These are phyloP conservation scores for Argentina anserina DNA, from an alignment of 306 rosid genomes.

Conservation along the genomic window DNA sequence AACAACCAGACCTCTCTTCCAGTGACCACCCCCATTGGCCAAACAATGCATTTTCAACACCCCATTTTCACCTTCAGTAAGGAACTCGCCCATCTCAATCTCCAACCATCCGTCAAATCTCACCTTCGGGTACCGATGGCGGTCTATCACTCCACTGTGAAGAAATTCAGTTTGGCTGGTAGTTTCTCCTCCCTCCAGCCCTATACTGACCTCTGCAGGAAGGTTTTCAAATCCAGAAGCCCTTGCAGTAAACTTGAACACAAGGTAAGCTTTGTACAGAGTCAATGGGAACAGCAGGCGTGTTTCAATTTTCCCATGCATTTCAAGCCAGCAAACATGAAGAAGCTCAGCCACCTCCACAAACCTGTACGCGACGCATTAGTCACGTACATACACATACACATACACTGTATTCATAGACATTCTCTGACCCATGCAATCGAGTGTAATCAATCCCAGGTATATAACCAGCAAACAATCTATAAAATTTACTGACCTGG, in stretches of 20 bases:
- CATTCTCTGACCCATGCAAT: not conserved
- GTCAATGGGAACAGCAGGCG: constrained; percentile 46
- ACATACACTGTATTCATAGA: not conserved
- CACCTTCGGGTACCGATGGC: constrained; percentile 17
- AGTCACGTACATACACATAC: not conserved
- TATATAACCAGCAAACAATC: not conserved
- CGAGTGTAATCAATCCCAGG: not conserved
- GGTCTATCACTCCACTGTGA: not conserved
- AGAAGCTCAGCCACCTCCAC: constrained; percentile 60
- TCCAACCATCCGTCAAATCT: constrained; percentile 66
- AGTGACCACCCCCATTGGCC: constrained; percentile 37
- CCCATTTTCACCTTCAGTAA: constrained; percentile 23
- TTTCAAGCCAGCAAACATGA: constrained; percentile 69
- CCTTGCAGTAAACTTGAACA: constrained; percentile 37
- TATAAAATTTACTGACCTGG: constrained; percentile 34
- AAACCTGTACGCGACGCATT: constrained; percentile 34
- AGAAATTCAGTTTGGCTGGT: constrained; percentile 30
- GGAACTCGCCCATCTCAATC: constrained; percentile 59
- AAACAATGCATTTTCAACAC: constrained; percentile 41
- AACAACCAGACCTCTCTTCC: constrained; percentile 64
- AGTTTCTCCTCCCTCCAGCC: constrained; percentile 34
- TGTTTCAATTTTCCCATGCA: constrained; percentile 45
- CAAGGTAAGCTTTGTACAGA: constrained; percentile 53
- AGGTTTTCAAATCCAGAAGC: constrained; percentile 44
- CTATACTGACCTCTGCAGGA: constrained; percentile 42